Evolutionary conservation across 805 yeast genomes (phyloP).

Genomic region (Sugiyamaella valdiviana): DNA sequence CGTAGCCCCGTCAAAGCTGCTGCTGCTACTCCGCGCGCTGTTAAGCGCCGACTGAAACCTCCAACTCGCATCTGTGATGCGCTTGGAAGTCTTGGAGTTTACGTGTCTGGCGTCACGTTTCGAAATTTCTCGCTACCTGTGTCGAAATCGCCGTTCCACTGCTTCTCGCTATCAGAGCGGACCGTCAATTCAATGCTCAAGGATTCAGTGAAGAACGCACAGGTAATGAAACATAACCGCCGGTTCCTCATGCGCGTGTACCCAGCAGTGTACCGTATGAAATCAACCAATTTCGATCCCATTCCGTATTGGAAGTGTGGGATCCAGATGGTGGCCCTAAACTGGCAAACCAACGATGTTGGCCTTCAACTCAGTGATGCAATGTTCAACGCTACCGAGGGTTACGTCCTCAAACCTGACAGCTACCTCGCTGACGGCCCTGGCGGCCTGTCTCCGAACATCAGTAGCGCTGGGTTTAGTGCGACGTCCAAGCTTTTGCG

Average conservation of each 20-base stretch:
- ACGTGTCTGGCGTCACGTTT: constrained; percentile 69
- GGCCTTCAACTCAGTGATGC: constrained; percentile 89
- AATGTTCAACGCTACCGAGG: constrained; percentile 59
- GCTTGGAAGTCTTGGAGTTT: constrained; percentile 60
- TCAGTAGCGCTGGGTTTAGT: background rate
- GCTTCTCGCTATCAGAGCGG: constrained; percentile 82
- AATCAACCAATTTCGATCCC: constrained; percentile 78
- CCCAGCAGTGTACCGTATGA: constrained; percentile 73
- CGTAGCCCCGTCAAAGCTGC: background rate
- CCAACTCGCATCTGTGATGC: constrained; percentile 30
- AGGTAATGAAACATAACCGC: constrained; percentile 71
- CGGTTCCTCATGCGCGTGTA: constrained; percentile 74
- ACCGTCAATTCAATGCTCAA: constrained; percentile 55
- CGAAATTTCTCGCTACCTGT: constrained; percentile 80
- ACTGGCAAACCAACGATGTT: constrained; percentile 88
- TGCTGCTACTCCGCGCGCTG: background rate
- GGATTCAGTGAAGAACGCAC: constrained; percentile 47
- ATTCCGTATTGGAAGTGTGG: constrained; percentile 77
- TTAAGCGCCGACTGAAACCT: constrained; percentile 12
- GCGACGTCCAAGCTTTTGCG: background rate
- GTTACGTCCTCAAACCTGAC: constrained; percentile 74
- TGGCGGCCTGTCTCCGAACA: background rate
- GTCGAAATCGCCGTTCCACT: constrained; percentile 71
- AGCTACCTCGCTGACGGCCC: constrained; percentile 27
- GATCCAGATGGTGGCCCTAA: constrained; percentile 90